phyloP scores from a whole-genome alignment of 768 basidiomycete genomes.

The Coprinopsis strossmayeri region DNA sequence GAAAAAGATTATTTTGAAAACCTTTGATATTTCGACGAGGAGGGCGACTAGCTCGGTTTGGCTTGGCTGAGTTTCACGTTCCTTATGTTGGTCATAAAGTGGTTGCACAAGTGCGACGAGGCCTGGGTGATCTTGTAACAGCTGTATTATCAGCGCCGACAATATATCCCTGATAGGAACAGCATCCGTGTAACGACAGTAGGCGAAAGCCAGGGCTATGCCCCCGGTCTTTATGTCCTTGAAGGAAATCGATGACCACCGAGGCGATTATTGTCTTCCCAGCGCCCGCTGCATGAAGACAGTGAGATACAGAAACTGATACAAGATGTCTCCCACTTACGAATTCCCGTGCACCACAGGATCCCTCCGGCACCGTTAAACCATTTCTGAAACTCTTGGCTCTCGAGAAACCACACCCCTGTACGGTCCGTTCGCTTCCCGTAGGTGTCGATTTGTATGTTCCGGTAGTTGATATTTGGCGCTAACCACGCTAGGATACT shows the following conservation, averaged over 20 bases:
- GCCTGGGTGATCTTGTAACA: neutral
- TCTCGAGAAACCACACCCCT: neutral
- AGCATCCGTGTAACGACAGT: neutral
- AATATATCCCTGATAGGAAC: neutral
- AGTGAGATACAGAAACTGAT: neutral
- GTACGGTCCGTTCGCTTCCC: neutral
- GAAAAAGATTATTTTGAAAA: neutral
- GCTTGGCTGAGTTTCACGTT: neutral
- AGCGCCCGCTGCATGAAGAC: neutral
- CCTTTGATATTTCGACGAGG: neutral
- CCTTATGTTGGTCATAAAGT: neutral
- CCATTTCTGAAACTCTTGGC: neutral
- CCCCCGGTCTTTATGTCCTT: neutral
- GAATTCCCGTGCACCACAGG: neutral
- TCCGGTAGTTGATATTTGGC: neutral
- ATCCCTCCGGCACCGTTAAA: neutral
- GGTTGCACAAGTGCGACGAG: neutral
- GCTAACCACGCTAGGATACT: neutral
- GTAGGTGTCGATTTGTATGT: neutral
- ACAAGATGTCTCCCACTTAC: neutral
- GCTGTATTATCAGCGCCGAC: neutral
- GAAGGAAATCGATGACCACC: neutral
- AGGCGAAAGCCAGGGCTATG: neutral
- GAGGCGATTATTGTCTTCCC: constrained; percentile 1
- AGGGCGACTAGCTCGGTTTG: neutral